Percentiles rank a stretch among this genome's conserved stretches.
These are phyloP conservation scores for Globomyces sp. DNA, from an alignment of 371 early-diverging fungal species.

Conservation along the genomic window DNA sequence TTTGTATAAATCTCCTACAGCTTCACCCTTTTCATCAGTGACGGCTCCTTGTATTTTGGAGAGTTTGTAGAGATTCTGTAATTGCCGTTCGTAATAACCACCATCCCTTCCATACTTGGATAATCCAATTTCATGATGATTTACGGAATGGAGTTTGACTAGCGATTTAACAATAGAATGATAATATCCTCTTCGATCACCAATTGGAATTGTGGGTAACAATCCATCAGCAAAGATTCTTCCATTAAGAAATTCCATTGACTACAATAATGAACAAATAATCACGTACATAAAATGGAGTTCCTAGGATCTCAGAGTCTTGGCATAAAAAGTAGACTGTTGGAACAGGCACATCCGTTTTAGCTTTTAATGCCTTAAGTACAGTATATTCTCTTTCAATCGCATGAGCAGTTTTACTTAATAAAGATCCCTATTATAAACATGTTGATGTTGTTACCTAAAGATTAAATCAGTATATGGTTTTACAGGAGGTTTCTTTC, in stretches of 20 bases:
- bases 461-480: too few species aligned
- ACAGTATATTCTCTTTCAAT: slow-evolving; percentile 88
- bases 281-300: slow-evolving; percentile 78
- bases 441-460: too few species aligned
- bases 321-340: slow-evolving; percentile 80
- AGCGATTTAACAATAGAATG: slow-evolving; percentile 69
- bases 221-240: slow-evolving; percentile 63
- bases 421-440: slow-evolving; percentile 47
- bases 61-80: slow-evolving; percentile 67
- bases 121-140: slow-evolving; percentile 67
- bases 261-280: slow-evolving; percentile 25
- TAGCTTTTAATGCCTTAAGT: slow-evolving; percentile 67
- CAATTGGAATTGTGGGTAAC: slow-evolving; percentile 14
- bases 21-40: slow-evolving; percentile 52
- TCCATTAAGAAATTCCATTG: slow-evolving; percentile 88
- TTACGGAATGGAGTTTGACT: slow-evolving; percentile 75
- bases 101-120: slow-evolving; percentile 59
- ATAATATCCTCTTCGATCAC: slow-evolving; percentile 45
- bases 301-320: slow-evolving; percentile 73
- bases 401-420: slow-evolving; percentile 86
- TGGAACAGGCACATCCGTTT: slow-evolving; percentile 85
- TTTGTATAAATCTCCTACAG: slow-evolving; percentile 67
- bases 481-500: slow-evolving; percentile 84
- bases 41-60: slow-evolving; percentile 66
- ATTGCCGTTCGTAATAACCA: slow-evolving; percentile 82